phyloP scores from a whole-genome alignment of 441 rosid genomes.

The Eruca vesicaria region DNA sequence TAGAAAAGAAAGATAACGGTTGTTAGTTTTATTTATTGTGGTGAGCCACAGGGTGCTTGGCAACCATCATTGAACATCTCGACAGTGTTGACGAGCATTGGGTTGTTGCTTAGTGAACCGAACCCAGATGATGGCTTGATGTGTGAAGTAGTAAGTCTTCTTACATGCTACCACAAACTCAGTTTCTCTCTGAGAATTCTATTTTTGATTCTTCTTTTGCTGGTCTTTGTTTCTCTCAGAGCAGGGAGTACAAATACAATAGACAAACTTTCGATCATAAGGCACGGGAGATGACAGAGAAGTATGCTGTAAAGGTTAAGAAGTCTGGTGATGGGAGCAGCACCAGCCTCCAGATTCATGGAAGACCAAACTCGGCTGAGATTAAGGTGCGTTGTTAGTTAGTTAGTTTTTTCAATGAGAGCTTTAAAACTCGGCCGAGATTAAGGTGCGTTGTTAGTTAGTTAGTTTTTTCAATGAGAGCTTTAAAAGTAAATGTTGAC shows the following conservation, averaged over 20 bases:
- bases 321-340: conserved; percentile 35
- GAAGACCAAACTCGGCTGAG: conserved; percentile 12
- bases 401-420: background rate
- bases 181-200: background rate
- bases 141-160: conserved; percentile 71
- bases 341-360: conserved; percentile 33
- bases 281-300: conserved; percentile 68
- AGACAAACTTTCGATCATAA: conserved; percentile 67
- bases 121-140: conserved; percentile 85
- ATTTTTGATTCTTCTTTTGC: conserved; percentile 16
- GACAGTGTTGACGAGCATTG: conserved; percentile 67
- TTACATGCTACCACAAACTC: background rate
- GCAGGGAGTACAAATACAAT: conserved; percentile 78
- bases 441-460: background rate
- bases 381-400: background rate
- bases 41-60: conserved; percentile 69
- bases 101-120: conserved; percentile 73
- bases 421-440: background rate
- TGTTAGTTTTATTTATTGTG: background rate
- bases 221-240: conserved; percentile 45
- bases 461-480: background rate
- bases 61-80: conserved; percentile 88
- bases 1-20: conserved; percentile 11
- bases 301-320: conserved; percentile 50
- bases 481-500: background rate